These are phyloP conservation scores for Aspergillus japonicus DNA, from an alignment of 2,329 filamentous ascomycete species.

Conservation along the genomic window DNA sequence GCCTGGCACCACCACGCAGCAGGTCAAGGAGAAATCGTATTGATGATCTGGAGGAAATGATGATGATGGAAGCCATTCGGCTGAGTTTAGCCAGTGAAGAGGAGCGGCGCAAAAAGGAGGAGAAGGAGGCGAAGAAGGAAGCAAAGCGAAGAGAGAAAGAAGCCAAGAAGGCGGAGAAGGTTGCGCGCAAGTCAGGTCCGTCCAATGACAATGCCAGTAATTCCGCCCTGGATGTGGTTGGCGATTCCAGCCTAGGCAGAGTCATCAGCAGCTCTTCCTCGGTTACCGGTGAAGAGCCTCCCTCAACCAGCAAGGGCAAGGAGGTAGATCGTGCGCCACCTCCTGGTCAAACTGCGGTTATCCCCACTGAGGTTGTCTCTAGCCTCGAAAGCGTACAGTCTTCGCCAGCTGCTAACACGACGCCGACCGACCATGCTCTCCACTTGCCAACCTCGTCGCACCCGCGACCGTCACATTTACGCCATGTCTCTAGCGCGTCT, in stretches of 20 bases:
- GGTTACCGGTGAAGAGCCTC: constrained; percentile 37
- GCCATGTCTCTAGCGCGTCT: constrained; percentile 83
- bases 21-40: constrained; percentile 63
- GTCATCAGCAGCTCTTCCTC: constrained; percentile 40
- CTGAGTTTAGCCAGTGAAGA: constrained; percentile 90
- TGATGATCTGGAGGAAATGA: constrained; percentile 92
- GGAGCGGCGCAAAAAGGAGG: constrained; percentile 80
- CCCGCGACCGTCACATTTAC: constrained; percentile 67
- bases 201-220: constrained; percentile 60
- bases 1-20: constrained; percentile 44
- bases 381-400: constrained; percentile 18
- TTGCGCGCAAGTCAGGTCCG: constrained; percentile 62
- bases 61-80: constrained; percentile 96
- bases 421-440: constrained; percentile 19
- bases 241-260: constrained; percentile 37
- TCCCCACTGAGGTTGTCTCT: constrained; percentile 35
- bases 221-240: constrained; percentile 54
- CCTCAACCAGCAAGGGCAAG: constrained; percentile 62
- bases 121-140: constrained; percentile 77
- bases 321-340: constrained; percentile 58
- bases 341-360: constrained; percentile 14
- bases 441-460: constrained; percentile 36
- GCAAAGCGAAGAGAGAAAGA: constrained; percentile 84
- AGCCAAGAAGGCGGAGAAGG: constrained; percentile 70
- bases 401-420: background rate